Evolutionary conservation across 2,329 filamentous ascomycete species (phyloP).

Genomic region (Fusarium incarnatum): DNA sequence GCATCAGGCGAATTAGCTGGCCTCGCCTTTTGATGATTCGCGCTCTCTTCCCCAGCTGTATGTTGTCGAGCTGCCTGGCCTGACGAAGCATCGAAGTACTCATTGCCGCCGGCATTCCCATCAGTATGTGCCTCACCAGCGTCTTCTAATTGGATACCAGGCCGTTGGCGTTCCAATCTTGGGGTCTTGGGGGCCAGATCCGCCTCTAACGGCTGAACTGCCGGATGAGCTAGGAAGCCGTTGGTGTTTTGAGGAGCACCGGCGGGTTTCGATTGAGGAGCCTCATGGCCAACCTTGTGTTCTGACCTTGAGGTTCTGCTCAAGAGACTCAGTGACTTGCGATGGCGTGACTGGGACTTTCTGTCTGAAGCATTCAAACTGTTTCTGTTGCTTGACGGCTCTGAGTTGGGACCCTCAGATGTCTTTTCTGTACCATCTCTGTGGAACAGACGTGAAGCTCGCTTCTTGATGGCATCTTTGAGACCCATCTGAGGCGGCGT

Average conservation of each 20-base stretch:
- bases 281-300: background rate
- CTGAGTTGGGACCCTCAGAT: constrained; percentile 1
- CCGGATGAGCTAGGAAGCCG: constrained; percentile 30
- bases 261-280: background rate
- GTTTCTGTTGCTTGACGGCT: constrained; percentile 1
- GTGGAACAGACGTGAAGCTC: constrained; percentile 33
- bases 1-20: constrained; percentile 12
- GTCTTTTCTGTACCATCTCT: background rate
- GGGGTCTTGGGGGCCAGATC: constrained; percentile 27
- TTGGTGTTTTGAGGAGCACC: background rate
- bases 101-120: background rate
- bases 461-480: constrained; percentile 36
- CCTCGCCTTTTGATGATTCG: background rate
- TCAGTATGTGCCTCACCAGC: background rate
- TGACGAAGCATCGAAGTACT: background rate
- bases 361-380: background rate
- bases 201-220: constrained; percentile 25
- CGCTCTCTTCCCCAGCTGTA: background rate
- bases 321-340: constrained; percentile 23
- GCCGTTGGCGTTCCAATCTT: constrained; percentile 27
- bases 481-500: constrained; percentile 27
- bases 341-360: constrained; percentile 14
- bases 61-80: background rate
- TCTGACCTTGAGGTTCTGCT: constrained; percentile 20
- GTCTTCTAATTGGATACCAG: constrained; percentile 9